A percentile compares a stretch with the other conserved stretches of the same genome.
phyloP scores from a whole-genome alignment of 805 yeast species.

The Yamadazyma nakazawae region DNA sequence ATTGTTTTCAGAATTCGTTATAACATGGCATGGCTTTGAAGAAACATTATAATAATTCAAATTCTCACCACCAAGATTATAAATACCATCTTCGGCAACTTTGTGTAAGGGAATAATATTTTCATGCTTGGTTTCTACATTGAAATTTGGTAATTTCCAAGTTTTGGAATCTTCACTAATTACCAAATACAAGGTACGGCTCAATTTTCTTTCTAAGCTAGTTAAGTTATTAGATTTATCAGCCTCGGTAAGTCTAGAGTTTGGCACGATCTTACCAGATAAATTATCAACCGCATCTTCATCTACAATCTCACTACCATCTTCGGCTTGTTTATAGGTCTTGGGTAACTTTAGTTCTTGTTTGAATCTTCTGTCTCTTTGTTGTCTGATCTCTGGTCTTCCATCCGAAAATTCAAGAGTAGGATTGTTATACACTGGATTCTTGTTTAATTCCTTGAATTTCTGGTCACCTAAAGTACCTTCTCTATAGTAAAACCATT shows the following conservation, averaged over 20 bases:
- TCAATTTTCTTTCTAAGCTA: slow-evolving; percentile 75
- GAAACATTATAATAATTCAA: slow-evolving; percentile 93
- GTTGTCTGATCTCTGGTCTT: slow-evolving; percentile 78
- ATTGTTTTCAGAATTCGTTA: slow-evolving; percentile 40
- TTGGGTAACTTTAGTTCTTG: slow-evolving; percentile 78
- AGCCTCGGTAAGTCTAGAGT: slow-evolving; percentile 73
- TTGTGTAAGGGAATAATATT: slow-evolving; percentile 54
- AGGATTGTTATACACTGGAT: slow-evolving; percentile 69
- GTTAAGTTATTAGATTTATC: slow-evolving; percentile 59
- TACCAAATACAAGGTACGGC: slow-evolving; percentile 75
- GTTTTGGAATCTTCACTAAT: slow-evolving; percentile 43
- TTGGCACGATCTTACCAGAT: slow-evolving; percentile 64
- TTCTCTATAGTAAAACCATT: slow-evolving; percentile 83
- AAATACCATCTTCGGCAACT: slow-evolving; percentile 73
- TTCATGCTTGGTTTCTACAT: slow-evolving; percentile 15
- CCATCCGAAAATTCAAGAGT: slow-evolving; percentile 81
- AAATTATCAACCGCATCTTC: slow-evolving; percentile 49
- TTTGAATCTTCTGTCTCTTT: slow-evolving; percentile 82
- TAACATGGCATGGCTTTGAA: slow-evolving; percentile 74
- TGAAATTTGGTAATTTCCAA: slow-evolving; percentile 87
- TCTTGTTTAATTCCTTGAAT: slow-evolving; percentile 69
- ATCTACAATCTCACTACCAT: slow-evolving; percentile 27
- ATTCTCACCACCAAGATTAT: slow-evolving; percentile 64
- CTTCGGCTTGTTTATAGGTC: slow-evolving; percentile 40
- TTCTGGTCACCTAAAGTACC: slow-evolving; percentile 88